Evolutionary conservation across 2,329 filamentous ascomycete species (phyloP), one percentile per base, ranked within the genome.

Genomic region (Zalaria obscura): DNA sequence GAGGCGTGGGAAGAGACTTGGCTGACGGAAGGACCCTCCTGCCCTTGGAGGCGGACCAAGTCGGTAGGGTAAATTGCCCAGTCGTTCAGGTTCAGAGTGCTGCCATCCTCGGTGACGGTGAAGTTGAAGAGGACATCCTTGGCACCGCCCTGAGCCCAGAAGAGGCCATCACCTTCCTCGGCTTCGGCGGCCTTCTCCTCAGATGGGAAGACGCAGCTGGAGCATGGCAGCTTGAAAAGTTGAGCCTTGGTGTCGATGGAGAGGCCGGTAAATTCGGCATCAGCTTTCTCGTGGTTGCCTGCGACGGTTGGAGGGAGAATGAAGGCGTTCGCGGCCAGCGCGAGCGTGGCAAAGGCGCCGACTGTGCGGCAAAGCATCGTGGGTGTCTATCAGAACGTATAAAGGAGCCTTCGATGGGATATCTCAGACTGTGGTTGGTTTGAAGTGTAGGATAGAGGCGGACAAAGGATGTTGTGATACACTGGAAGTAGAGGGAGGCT

Each of bases 31-130:
- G 39, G 42, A 26, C 35, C 35, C n/a, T 8, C 25, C 5, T 11
- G 27, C 10, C 5, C n/a, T 5, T 40, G 41, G 26, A 42, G 27
- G 8, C n/a, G 25, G 35, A 45, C 38, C 10, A 40, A 40, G 39
- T 43, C 40, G 28, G 45, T 35, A 10, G 47, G 72, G 57, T 77
- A 82, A 11, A 82, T 62, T 50, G 75, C 70, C 45, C 72, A 69
- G 43, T 69, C 73, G 57, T 81, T 80, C 43, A 81, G 51, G 32
- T 73, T 53, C 26, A 83, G 62, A 38, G 61, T 62, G 34, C 56
- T 48, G 27, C 61, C 58, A 45, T 67, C 60, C 10, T 72, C 65
- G 25, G 55, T 50, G 46, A 81, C 56, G 43, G 55, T 61, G 51
- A 82, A 73, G 50, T 71, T 65, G 33, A 82, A 61, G 10, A 57